Evolutionary conservation across 495 filamentous ascomycete genomes (phyloP), one percentile per base, ranked within the genome.

Genomic region (Xylaria acuta): DNA sequence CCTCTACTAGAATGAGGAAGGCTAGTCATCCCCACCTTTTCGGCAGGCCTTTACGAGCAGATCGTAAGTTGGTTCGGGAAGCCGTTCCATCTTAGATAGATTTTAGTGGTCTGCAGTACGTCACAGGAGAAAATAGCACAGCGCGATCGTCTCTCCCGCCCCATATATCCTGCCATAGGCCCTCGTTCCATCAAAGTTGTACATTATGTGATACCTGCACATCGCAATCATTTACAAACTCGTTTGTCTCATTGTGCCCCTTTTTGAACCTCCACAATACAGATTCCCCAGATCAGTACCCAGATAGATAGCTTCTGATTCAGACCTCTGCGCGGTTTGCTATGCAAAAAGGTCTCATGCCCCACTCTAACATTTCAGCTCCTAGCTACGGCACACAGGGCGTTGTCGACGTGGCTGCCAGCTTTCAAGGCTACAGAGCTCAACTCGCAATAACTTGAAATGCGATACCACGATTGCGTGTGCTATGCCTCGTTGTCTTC

Each of bases 101-200:
- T 22, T 22, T 62, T 38, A 22, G 34, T 62, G 58, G 34, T 62
- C 36, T 32, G 36, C 22, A 38, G 0, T 67, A 67, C 64, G 64
- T 67, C 64, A 67, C 64, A 67, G 64, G 64, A 54, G 47, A 67
- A 20, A 40, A 54, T 54, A 5, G 34, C 47, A 67, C 12, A 54
- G 45, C 43, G 3, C 30, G 64, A 66, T 66, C 64, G 41, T 65
- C 45, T 34, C 40, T 65, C 63, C 41, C 27, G 30, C 64, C 45
- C 64, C 45, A 53, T 67, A 9, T 54, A 27, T 3, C 2, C n/a
- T 45, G 14, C 45, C 7, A 51, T n/a, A n/a, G 30, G 36, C 38
- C 36, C 38, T 7, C 12, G 16, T 43, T 38, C n/a, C n/a, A n/a
- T n/a, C n/a, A n/a, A 11, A 41, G 22, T 14, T 25, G 34, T 63